phyloP scores from a whole-genome alignment of 495 filamentous ascomycete species.

The Penicillium turbatum region DNA sequence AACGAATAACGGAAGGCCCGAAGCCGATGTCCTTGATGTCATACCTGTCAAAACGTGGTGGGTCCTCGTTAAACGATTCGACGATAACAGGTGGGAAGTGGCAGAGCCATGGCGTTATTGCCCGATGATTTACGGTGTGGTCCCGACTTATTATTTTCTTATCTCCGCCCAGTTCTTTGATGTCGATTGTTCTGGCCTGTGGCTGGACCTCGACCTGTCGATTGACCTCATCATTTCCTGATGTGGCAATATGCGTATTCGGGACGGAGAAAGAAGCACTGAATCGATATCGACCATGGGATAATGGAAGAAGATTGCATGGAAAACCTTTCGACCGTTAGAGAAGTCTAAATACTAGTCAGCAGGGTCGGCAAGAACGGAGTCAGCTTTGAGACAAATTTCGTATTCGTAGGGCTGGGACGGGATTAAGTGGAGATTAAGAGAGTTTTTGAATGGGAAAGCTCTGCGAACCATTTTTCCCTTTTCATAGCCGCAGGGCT shows the following conservation, averaged over 20 bases:
- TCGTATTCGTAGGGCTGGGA: slow-evolving; percentile 4
- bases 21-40: slow-evolving; percentile 1
- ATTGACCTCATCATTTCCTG: background rate
- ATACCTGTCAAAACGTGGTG: background rate
- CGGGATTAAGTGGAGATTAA: background rate
- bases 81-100: background rate
- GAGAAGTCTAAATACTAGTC: background rate
- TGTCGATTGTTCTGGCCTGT: background rate
- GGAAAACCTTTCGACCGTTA: background rate
- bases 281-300: background rate
- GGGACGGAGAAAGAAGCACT: background rate
- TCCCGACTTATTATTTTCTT: too few species aligned
- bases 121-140: slow-evolving; percentile 3
- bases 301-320: background rate
- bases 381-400: background rate
- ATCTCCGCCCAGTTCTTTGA: background rate
- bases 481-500: background rate
- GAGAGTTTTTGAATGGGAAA: background rate
- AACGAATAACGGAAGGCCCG: background rate
- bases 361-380: too few species aligned
- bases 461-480: background rate
- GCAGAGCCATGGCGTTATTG: background rate
- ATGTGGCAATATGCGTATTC: background rate
- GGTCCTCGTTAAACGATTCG: background rate
- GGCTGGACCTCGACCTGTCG: background rate